Conservation (phyloP, 768 basidiomycete species). For the Termitomyces sp. region DNA sequence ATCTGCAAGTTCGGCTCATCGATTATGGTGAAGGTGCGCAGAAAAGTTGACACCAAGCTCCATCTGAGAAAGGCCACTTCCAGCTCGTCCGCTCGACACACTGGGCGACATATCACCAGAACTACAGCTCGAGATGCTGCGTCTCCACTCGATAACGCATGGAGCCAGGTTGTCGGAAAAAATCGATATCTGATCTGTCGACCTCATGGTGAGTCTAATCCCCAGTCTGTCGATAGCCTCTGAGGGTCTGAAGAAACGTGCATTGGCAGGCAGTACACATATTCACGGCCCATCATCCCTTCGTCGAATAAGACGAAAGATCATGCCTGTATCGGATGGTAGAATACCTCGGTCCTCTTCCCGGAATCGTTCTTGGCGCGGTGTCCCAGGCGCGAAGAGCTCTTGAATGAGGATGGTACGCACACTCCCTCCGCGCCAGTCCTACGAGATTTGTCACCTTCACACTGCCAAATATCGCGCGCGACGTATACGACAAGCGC, state of each 20-base stretch:
- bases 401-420: neutral
- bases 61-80: neutral
- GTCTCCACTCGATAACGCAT: neutral
- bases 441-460: neutral
- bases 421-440: neutral
- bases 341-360: constrained; percentile 1
- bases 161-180: neutral
- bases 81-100: neutral
- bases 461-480: neutral
- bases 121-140: neutral
- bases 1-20: neutral
- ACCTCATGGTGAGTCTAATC: neutral
- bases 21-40: neutral
- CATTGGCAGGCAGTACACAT: neutral
- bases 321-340: neutral
- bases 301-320: neutral
- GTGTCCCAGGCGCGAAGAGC: neutral
- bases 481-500: neutral
- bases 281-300: neutral
- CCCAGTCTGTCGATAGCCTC: too few relatives aligned
- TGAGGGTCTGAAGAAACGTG: neutral
- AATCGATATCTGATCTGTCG: constrained; percentile 4
- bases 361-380: neutral
- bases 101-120: neutral
- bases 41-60: neutral